Base-by-base conservation (phyloP, 805 yeast genomes). In the Saitoella complicata region DNA sequence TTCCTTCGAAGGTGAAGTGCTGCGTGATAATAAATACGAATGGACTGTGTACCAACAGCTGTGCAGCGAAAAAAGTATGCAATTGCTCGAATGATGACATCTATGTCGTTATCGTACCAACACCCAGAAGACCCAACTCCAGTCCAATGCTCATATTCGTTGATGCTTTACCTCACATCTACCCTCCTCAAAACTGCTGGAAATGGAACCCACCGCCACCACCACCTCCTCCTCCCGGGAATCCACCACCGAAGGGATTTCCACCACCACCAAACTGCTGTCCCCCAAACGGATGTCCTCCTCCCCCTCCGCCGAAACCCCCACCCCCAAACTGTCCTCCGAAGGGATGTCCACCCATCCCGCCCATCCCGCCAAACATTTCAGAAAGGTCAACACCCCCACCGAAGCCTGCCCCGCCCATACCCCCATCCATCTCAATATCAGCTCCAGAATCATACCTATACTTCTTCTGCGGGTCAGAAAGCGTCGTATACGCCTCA, bases 381-480 rank as follows among this genome's bases (percentile, higher is more conserved):
- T 63, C 63, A 54, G 57, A 60, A 8, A 64, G 51, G 58, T 59
- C 61, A 46, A 54, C 50, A 43, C 64, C 63, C 39, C 53, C 55
- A 48, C 80, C 80, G 38, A 57, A 58, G 51, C 82, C 81, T 71
- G 71, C 69, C 29, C 76, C 77, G 33, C 73, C 71, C 47, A 75
- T 77, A 53, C 78, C 79, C 79, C 58, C 83, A 11, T 59, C 61
- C 40, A 57, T 64, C 41, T 65, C 60, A n/a, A 63, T 53, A 59
- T 81, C 87, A 62, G 94, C 95, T 55, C 81, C 88, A 49, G 79
- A 76, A 64, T 91, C 97, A 59, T 86, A 88, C 4, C 81, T 58
- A 21, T 80, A 82, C 67, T 96, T 80, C 70, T 87, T 88, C 58
- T 87, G 82, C 12, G 80, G 71, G 60, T 87, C 94, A 31, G 75